Percentiles rank a stretch among this genome's conserved stretches.
Conservation (phyloP, 73 alveolate genomes). For the Tetrahymena malaccensis region DNA sequence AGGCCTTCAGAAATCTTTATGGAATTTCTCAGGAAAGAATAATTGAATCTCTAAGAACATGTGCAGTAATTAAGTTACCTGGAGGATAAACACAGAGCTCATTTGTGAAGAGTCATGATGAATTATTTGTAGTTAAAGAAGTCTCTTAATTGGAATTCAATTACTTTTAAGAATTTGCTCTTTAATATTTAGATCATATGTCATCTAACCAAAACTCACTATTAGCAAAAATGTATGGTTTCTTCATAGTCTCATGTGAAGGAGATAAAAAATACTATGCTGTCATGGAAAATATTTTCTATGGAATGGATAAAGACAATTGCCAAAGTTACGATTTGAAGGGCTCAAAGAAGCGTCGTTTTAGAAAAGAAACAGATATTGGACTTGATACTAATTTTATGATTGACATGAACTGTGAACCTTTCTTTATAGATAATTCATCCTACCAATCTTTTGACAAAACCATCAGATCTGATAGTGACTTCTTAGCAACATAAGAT, state of each 20-base stretch:
- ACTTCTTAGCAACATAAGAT: neutral
- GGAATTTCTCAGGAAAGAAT: constrained; percentile 13
- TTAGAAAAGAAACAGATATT: constrained; percentile 4
- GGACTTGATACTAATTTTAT: constrained; percentile 27
- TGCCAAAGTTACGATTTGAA: constrained; percentile 13
- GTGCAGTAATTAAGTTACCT: constrained; percentile 2
- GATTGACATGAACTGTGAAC: constrained; percentile 36
- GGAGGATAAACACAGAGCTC: constrained; percentile 27
- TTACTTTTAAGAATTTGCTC: constrained; percentile 28
- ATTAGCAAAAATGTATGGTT: constrained; percentile 27
- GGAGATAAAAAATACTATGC: constrained; percentile 14
- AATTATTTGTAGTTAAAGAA: constrained; percentile 21
- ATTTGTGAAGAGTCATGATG: constrained; percentile 25
- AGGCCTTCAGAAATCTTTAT: constrained; percentile 8
- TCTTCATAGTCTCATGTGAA: constrained; percentile 10
- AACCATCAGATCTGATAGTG: constrained; percentile 13
- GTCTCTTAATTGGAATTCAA: constrained; percentile 12
- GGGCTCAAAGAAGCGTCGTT: constrained; percentile 16
- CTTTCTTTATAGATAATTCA: constrained; percentile 3
- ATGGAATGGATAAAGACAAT: constrained; percentile 31
- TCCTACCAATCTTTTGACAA: neutral
- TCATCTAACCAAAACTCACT: neutral
- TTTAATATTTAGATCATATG: constrained; percentile 38
- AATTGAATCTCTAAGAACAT: constrained; percentile 13
- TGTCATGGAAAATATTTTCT: constrained; percentile 37